Evolutionary conservation across 371 early-diverging fungal species (phyloP), one percentile per base, ranked within the genome.

Genomic region (Mortierella sp.): DNA sequence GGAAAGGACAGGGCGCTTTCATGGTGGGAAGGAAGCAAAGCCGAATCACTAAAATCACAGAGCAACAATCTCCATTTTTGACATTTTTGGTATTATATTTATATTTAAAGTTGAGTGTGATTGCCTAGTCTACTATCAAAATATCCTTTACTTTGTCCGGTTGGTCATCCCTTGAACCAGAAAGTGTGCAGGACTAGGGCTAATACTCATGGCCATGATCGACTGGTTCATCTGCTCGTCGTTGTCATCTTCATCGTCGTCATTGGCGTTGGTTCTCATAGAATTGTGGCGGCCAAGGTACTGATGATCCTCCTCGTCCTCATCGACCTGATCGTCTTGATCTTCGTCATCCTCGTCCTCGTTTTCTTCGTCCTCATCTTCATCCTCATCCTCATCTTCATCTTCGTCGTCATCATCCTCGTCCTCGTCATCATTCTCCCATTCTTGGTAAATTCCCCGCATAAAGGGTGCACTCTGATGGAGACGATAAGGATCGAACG

Each of bases 401-500:
- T 84, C 84, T 0, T 84, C 86, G 7, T 83, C 84, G 7, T 83
- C 86, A 7, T 84, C 83, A 4, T 80, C 81, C 9, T 74, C 77
- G 1, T 63, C 72, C 0, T 70, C 72, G 1, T 72, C 70, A 16
- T 81, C 73, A 21, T 69, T 83, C 37, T 82, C 76, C 93, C 94
- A 93, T 62, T 89, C 90, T 53, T 85, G 85, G 74, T 94, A 93
- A 7, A 92, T 87, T 14, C 66, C 62, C 15, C 89, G 85, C 43
- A 94, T 84, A 66, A 85, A 93, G 4, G 68, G 66, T 25, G 83
- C 84, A 57, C 92, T 91, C 64, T 86, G 83, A 26, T 89, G 88
- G 4, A 97, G 83, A n/a, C 89, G 84, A 74, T 94, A 92, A 18
- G 98, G 98, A 74, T 98, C 98, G 64, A 96, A 98, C 7, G 98